phyloP scores from a whole-genome alignment of 768 basidiomycete genomes.

The Gloeophyllum trabeum region DNA sequence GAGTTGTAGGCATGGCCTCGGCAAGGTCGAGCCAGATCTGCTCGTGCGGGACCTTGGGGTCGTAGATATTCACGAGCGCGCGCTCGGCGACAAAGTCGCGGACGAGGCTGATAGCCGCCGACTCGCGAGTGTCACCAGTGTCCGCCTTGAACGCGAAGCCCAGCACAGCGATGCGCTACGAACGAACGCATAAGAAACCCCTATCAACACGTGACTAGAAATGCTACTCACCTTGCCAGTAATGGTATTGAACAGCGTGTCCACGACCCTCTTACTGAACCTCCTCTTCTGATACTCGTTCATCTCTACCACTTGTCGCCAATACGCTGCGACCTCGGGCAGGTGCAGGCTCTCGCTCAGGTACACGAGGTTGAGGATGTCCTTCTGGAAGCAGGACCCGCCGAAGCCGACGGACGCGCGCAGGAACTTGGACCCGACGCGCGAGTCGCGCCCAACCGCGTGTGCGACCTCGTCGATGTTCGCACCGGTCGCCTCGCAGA shows the following conservation, averaged over 20 bases:
- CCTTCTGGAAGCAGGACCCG: slow-evolving; percentile 99
- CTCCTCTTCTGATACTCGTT: slow-evolving; percentile 97
- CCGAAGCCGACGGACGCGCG: slow-evolving; percentile 95
- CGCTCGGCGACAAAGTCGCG: slow-evolving; percentile 88
- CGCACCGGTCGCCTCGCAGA: slow-evolving; percentile 97
- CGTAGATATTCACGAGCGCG: slow-evolving; percentile 81
- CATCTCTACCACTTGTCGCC: slow-evolving; percentile 95
- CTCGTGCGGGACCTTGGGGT: slow-evolving; percentile 74
- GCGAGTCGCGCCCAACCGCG: slow-evolving; percentile 87
- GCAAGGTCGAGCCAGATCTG: slow-evolving; percentile 83
- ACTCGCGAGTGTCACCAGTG: slow-evolving; percentile 98
- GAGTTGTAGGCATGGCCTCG: slow-evolving; percentile 53
- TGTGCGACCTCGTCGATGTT: slow-evolving; percentile 97
- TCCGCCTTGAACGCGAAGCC: slow-evolving; percentile 99
- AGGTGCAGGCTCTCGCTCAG: slow-evolving; percentile 90
- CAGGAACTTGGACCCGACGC: slow-evolving; percentile 92
- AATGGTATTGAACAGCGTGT: slow-evolving; percentile 97
- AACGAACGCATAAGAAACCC: not conserved
- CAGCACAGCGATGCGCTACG: slow-evolving; percentile 86
- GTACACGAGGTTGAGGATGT: slow-evolving; percentile 98
- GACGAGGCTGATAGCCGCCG: slow-evolving; percentile 88
- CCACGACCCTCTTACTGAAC: slow-evolving; percentile 93
- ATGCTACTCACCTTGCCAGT: slow-evolving; percentile 74
- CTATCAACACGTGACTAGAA: not conserved
- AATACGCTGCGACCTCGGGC: slow-evolving; percentile 95